Conservation (phyloP, 768 basidiomycete genomes). For the Leccinellum rugosiceps region DNA sequence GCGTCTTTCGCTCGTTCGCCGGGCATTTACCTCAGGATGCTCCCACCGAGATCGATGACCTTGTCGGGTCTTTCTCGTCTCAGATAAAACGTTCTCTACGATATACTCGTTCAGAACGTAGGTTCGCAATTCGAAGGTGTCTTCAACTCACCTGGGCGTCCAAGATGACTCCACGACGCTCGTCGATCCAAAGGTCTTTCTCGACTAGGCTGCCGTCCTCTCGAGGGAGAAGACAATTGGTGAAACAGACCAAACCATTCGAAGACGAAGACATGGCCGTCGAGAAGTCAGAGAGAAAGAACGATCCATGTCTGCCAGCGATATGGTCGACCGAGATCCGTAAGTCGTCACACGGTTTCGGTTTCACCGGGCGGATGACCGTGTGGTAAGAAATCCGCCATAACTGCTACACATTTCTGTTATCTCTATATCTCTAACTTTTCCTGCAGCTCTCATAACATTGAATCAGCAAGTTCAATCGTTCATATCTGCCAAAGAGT, state of each 20-base stretch:
- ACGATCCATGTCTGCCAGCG: neutral
- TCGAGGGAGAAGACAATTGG: constrained; percentile 76
- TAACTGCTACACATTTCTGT: too few species aligned
- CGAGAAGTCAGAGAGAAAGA: constrained; percentile 9
- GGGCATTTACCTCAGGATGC: constrained; percentile 61
- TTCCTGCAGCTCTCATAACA: neutral
- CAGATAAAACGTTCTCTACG: constrained; percentile 65
- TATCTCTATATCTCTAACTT: neutral
- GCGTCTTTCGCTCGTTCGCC: neutral
- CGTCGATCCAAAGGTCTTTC: constrained; percentile 82
- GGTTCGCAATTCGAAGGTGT: neutral
- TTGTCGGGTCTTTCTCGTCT: constrained; percentile 57
- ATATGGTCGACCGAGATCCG: constrained; percentile 1
- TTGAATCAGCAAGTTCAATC: neutral
- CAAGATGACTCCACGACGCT: constrained; percentile 66
- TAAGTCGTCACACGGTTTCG: constrained; percentile 11
- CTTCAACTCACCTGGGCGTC: constrained; percentile 61
- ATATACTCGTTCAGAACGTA: constrained; percentile 3
- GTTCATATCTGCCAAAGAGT: neutral
- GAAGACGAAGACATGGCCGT: constrained; percentile 19
- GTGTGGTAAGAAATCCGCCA: too few species aligned
- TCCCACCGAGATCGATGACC: constrained; percentile 68
- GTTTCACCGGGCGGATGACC: neutral
- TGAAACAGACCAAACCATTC: constrained; percentile 83
- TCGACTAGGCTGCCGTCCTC: constrained; percentile 76